These are phyloP conservation scores for Orobanche coerulescens DNA, from an alignment of 257 asterid species.

Conservation along the genomic window DNA sequence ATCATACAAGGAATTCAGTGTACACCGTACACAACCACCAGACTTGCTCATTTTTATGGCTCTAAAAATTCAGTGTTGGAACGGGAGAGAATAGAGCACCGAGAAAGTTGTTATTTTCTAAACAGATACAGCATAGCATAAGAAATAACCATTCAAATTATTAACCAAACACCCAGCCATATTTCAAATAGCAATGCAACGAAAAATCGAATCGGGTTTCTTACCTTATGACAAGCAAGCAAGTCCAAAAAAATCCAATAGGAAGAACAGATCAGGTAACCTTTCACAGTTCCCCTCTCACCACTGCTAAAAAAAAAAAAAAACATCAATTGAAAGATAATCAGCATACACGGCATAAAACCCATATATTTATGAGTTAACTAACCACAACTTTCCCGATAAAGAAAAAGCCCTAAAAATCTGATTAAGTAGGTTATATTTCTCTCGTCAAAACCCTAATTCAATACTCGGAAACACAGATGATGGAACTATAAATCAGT, in stretches of 20 bases:
- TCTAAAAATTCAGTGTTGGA: not conserved
- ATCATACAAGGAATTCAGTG: not conserved
- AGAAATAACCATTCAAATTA: not conserved
- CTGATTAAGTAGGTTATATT: not conserved
- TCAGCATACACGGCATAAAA: not conserved
- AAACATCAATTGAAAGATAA: not conserved
- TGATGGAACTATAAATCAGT: not conserved
- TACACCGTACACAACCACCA: not conserved
- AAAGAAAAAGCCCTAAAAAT: constrained; percentile 1
- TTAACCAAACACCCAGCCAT: not conserved
- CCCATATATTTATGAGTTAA: not conserved
- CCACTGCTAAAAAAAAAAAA: constrained; percentile 20
- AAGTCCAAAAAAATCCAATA: constrained; percentile 16
- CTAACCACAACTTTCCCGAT: not conserved
- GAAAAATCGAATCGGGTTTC: constrained; percentile 41
- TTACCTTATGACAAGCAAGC: constrained; percentile 55
- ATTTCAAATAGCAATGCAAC: not conserved
- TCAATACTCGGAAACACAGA: not conserved
- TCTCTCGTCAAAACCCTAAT: constrained; percentile 12
- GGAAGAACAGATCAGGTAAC: constrained; percentile 7
- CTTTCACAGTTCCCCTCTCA: constrained; percentile 16
- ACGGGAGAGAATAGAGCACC: not conserved
- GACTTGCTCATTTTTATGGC: not conserved
- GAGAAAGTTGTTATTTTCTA: not conserved
- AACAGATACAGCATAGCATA: not conserved